A percentile compares a stretch with the other conserved stretches of the same genome.
Evolutionary conservation across 768 basidiomycete genomes (phyloP).

Genomic region (Cubamyces sp.): DNA sequence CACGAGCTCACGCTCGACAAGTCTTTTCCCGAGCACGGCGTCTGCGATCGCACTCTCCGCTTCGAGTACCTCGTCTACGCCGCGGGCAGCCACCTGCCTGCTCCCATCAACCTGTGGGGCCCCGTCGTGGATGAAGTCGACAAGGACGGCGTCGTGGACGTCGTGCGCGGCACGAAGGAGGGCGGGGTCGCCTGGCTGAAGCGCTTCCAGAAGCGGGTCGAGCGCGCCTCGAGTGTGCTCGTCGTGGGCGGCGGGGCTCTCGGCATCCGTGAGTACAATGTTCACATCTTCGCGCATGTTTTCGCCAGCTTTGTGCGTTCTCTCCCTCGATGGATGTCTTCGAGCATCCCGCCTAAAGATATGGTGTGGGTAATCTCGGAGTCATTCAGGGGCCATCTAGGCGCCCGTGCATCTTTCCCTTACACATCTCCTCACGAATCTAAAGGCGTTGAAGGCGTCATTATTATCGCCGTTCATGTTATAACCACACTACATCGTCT

Average conservation of each 20-base stretch:
- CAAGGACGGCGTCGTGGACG: conserved; percentile 13
- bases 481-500: not conserved
- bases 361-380: conserved; percentile 6
- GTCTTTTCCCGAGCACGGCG: conserved; percentile 51
- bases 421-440: not conserved
- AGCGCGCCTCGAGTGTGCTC: conserved; percentile 53
- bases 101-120: conserved; percentile 59
- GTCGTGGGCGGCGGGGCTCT: conserved; percentile 76
- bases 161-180: conserved; percentile 46
- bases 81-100: conserved; percentile 59
- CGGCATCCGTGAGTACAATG: conserved; percentile 59
- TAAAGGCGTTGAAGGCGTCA: too few species aligned
- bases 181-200: conserved; percentile 56
- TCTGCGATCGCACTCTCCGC: conserved; percentile 38
- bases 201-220: conserved; percentile 52
- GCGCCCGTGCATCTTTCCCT: not conserved
- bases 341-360: not conserved
- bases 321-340: not conserved
- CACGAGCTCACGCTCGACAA: conserved; percentile 50
- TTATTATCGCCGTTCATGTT: not conserved
- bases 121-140: conserved; percentile 26
- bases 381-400: conserved; percentile 7
- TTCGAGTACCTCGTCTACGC: conserved; percentile 67
- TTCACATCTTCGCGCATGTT: not conserved
- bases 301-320: not conserved